A percentile compares a stretch with the other conserved stretches of the same genome.
These are phyloP conservation scores for Mrakia gelida DNA, from an alignment of 768 basidiomycete genomes.

Conservation along the genomic window DNA sequence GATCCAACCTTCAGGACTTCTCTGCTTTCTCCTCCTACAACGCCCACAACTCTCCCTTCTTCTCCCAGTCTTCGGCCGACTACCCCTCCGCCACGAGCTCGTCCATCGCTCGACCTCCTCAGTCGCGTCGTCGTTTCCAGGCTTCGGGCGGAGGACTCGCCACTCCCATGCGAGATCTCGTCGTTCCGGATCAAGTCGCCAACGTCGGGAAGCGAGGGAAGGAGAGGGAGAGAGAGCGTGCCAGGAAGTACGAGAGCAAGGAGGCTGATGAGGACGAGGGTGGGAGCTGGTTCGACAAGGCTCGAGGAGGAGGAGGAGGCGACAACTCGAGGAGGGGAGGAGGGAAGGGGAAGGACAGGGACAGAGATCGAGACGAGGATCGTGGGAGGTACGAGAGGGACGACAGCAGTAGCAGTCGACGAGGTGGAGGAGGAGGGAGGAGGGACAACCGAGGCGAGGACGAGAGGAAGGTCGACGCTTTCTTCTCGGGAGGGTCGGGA, in stretches of 20 bases:
- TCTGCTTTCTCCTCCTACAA: conserved; percentile 33
- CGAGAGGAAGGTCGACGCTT: conserved; percentile 22
- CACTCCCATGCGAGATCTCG: conserved; percentile 18
- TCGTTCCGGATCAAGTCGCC: conserved; percentile 20
- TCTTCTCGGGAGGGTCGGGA: conserved; percentile 18
- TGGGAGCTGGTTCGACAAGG: conserved; percentile 28
- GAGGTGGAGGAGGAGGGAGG: neutral
- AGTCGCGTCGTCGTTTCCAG: neutral
- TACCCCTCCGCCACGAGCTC: conserved; percentile 11
- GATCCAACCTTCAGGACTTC: conserved; percentile 20
- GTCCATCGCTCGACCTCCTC: neutral
- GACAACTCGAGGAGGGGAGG: neutral
- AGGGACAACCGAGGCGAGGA: conserved; percentile 17
- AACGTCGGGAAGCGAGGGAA: conserved; percentile 31
- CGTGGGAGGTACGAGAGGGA: conserved; percentile 12
- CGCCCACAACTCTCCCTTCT: conserved; percentile 31
- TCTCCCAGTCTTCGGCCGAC: conserved; percentile 1
- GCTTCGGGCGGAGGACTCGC: neutral
- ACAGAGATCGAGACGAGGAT: conserved; percentile 14
- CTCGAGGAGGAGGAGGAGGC: neutral
- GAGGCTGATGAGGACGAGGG: conserved; percentile 33
- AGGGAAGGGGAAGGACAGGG: conserved; percentile 16
- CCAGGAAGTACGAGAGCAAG: conserved; percentile 20
- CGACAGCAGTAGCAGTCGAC: conserved; percentile 2
- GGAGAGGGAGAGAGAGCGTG: conserved; percentile 21